phyloP scores from a whole-genome alignment of 129 eudicot genomes.

The carrot (Daucus carota) region DNA sequence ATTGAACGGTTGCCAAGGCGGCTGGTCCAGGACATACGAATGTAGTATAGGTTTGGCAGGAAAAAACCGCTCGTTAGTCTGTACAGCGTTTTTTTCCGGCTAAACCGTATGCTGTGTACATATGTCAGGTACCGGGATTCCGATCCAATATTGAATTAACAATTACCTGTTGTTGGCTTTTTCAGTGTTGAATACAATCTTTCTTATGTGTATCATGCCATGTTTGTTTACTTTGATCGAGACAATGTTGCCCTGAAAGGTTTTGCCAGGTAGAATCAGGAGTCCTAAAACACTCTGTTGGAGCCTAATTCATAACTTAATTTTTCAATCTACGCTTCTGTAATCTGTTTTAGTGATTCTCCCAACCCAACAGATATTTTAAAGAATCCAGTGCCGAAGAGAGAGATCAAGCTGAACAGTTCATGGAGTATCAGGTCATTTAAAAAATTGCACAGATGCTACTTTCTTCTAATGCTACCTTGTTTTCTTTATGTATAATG shows the following conservation, averaged over 20 bases:
- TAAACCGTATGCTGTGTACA: too few relatives aligned
- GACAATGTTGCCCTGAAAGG: slow-evolving; percentile 94
- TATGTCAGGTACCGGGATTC: too few relatives aligned
- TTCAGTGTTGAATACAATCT: slow-evolving; percentile 92
- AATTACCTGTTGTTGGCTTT: slow-evolving; percentile 10
- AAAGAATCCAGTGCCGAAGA: slow-evolving; percentile 89
- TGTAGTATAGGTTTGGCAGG: too few relatives aligned
- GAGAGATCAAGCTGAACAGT: slow-evolving; percentile 85
- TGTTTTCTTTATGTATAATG: not conserved
- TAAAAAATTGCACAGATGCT: slow-evolving; percentile 13
- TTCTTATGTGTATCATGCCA: slow-evolving; percentile 87
- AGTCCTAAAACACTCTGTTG: not conserved
- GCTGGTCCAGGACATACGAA: too few relatives aligned
- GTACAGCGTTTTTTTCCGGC: too few relatives aligned
- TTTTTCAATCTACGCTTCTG: not conserved
- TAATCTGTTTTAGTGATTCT: not conserved
- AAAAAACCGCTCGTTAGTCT: too few relatives aligned
- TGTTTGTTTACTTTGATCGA: slow-evolving; percentile 90
- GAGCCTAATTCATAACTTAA: not conserved
- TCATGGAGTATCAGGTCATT: slow-evolving; percentile 94
- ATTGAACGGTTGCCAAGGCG: not conserved
- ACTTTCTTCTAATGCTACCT: not conserved
- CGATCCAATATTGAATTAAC: not conserved
- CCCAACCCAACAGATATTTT: slow-evolving; percentile 42
- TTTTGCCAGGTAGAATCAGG: slow-evolving; percentile 61